Percentiles rank a stretch among this genome's conserved stretches.
Evolutionary conservation across 2,329 filamentous ascomycete genomes (phyloP).

Genomic region (Stachybotrys elegans): DNA sequence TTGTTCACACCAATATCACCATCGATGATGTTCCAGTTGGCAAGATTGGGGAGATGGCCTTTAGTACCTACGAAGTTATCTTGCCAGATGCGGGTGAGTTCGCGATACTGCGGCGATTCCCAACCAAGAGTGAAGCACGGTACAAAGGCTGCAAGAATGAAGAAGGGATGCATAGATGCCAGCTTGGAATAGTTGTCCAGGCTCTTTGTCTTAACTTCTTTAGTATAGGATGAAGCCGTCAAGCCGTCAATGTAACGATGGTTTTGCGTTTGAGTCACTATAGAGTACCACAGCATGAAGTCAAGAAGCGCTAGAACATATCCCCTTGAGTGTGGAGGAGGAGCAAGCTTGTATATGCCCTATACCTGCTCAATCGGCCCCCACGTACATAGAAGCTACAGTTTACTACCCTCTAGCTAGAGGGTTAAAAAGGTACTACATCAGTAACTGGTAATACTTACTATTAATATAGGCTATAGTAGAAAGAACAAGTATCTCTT

Average conservation of each 20-base stretch:
- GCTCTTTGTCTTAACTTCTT: background rate
- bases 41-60: background rate
- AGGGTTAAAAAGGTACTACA: too few relatives aligned
- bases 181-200: background rate
- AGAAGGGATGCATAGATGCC: background rate
- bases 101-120: background rate
- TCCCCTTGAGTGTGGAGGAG: background rate
- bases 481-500: background rate
- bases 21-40: constrained; percentile 27
- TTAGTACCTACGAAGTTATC: background rate
- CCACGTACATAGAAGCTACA: background rate
- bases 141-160: background rate
- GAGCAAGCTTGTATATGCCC: background rate
- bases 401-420: background rate
- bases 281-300: background rate
- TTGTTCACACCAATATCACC: constrained; percentile 40
- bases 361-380: background rate
- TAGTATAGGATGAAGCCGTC: background rate
- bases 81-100: background rate
- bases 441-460: too few relatives aligned
- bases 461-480: too few relatives aligned
- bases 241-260: background rate
- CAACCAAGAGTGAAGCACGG: background rate
- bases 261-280: background rate
- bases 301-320: background rate